Conservation (phyloP, 495 filamentous ascomycete genomes). For the Parachaetomium inaequale region DNA sequence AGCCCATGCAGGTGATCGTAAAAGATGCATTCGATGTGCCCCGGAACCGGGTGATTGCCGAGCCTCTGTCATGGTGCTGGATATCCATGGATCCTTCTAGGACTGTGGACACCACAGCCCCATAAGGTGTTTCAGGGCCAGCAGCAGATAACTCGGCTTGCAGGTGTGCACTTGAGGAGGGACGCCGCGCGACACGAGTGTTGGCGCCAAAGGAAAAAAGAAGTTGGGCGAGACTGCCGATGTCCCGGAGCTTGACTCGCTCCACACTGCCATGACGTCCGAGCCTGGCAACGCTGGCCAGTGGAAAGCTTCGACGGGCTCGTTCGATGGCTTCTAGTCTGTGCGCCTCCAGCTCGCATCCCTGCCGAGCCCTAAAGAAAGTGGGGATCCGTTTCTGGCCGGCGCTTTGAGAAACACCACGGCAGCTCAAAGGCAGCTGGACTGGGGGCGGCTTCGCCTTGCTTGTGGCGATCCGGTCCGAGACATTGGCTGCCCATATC, state of each 20-base stretch:
- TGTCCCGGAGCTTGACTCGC: background rate
- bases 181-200: background rate
- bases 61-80: background rate
- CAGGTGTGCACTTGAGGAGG: background rate
- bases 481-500: constrained; percentile 13
- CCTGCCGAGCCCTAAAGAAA: constrained; percentile 15
- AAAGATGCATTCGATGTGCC: constrained; percentile 12
- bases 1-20: constrained; percentile 16
- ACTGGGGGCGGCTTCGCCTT: background rate
- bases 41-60: background rate
- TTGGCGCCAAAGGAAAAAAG: background rate
- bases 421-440: background rate
- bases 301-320: constrained; percentile 15
- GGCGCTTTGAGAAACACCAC: background rate
- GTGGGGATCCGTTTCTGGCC: background rate
- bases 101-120: too few species aligned
- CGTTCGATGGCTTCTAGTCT: constrained; percentile 18
- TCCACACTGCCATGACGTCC: constrained; percentile 1
- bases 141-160: too few species aligned
- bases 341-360: constrained; percentile 9
- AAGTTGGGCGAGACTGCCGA: background rate
- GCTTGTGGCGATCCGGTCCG: constrained; percentile 3
- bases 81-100: too few species aligned
- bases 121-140: too few species aligned
- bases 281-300: background rate